Evolutionary conservation across 2,329 filamentous ascomycete genomes (phyloP).

Genomic region (Epichloe elymi): DNA sequence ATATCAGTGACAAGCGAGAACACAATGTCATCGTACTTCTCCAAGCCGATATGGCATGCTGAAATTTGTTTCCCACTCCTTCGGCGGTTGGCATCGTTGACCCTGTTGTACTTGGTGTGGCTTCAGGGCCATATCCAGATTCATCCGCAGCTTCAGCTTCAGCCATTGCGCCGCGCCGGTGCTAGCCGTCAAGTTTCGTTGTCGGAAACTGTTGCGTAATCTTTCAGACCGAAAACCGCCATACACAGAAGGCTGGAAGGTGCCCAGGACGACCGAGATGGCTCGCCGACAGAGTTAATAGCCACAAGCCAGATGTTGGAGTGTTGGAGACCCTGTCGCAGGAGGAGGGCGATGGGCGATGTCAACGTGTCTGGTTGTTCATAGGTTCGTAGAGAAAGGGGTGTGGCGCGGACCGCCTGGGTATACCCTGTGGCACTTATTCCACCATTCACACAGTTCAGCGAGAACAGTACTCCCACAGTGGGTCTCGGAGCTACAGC

Average conservation of each 20-base stretch:
- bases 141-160: conserved; percentile 20
- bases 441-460: not conserved
- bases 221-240: not conserved
- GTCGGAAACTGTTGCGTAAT: not conserved
- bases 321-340: not conserved
- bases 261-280: not conserved
- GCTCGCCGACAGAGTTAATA: not conserved
- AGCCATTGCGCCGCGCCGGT: conserved; percentile 14
- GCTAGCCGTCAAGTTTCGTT: not conserved
- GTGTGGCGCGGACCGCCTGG: not conserved
- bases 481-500: not conserved
- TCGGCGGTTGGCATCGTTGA: conserved; percentile 24
- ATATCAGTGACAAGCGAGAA: not conserved
- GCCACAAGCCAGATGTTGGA: not conserved
- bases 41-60: conserved; percentile 92
- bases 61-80: conserved; percentile 74
- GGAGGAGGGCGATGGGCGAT: not conserved
- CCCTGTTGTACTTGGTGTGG: conserved; percentile 13
- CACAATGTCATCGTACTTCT: conserved; percentile 48
- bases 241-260: not conserved
- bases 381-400: not conserved
- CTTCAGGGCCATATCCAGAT: conserved; percentile 16
- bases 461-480: not conserved
- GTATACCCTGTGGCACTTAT: not conserved
- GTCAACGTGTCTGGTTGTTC: not conserved